Evolutionary conservation across 352 stramenopile species (phyloP), one percentile per base, ranked within the genome.

Genomic region (Halophytophthora polymorphica): DNA sequence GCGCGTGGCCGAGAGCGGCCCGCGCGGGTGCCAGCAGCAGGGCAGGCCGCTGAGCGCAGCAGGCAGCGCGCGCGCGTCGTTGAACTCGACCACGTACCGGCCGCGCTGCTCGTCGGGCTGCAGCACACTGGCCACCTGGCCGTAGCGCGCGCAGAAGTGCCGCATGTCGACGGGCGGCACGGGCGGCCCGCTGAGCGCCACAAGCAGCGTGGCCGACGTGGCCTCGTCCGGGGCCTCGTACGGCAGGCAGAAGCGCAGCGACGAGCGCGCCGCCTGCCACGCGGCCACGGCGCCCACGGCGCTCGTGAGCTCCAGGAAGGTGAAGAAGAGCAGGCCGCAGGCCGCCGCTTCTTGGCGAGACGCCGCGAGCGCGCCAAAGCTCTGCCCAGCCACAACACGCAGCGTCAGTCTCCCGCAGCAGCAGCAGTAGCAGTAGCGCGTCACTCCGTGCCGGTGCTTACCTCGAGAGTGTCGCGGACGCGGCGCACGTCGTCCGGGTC

Each of bases 1-100:
- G 2, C 77, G 70, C n/a, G 66, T 56, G 2, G 79, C 76, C 0
- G 65, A 59, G 28, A 89, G 61, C 17, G 69, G 47, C 14, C 75
- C 75, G 28, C 35, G 70, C 6, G 59, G 25, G 18, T 82, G 62
- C 17, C 76, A 60, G 7, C 53, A 48, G 2, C 47, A 50, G 4
- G 58, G 40, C 2, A 94, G 51, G 4, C 64, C 61, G 14, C 45
- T 64, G 5, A 94, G 58, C 1, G 76, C 82, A 3, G 39, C 52
- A 0, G 58, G 42, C 2, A 94, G 57, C 12, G 71, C 75, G 0
- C 84, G 75, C 0, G 69, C 65, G 49, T 94, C 84, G 49, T 86
- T 84, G 54, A 80, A 90, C 57, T 94, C 81, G 25, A 94, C 68
- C 6, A 89, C 68, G 52, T 72, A 92, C 51, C 71, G 76, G 50